Evolutionary conservation across 1,284 basidiomycete species (phyloP), one percentile per base, ranked within the genome.

Genomic region (Mycosarcoma mackinlayi): DNA sequence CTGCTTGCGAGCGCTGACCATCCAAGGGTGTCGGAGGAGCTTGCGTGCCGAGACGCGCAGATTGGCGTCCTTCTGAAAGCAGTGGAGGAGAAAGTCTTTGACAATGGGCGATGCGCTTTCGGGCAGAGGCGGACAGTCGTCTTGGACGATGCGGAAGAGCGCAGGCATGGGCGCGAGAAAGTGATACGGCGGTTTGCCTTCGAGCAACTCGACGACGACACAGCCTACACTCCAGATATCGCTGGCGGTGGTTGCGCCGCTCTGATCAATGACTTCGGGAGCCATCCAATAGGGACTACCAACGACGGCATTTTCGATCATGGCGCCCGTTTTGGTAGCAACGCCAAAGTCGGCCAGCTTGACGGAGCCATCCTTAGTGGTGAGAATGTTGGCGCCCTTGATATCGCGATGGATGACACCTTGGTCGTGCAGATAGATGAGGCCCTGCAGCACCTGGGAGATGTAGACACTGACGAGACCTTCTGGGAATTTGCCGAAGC

Each of bases 401-500:
- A 79, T 72, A 21, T 73, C 64, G 6, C 66, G 55, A 41, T 78
- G 76, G 21, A 77, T 83, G 38, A 79, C 80, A 55, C 81, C 81
- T 23, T 79, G 75, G 16, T 79, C 75, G 61, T 82, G 78, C 19
- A 79, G 69, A 40, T 80, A 78, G 48, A 73, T 58, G 42, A 78
- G 63, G 16, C 73, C 72, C 33, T 70, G 62, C 7, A 78, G 65
- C 18, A 93, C 90, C 84, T 98, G 95, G 45, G 91, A 91, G 76
- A 97, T 93, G 85, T 98, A 98, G 10, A 97, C 92, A 1, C 92
- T 94, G 38, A 98, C 95, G 30, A 98, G 89, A 68, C 89, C 91
- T 84, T 98, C 95, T 0, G 95, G 95, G 80, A 98, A 98, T 85
- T 98, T 96, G 72, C 95, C 95, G 83, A 98, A 98, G 54, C 92